Evolutionary conservation across 805 yeast genomes (phyloP).

Genomic region (Kodamaea sagamina): DNA sequence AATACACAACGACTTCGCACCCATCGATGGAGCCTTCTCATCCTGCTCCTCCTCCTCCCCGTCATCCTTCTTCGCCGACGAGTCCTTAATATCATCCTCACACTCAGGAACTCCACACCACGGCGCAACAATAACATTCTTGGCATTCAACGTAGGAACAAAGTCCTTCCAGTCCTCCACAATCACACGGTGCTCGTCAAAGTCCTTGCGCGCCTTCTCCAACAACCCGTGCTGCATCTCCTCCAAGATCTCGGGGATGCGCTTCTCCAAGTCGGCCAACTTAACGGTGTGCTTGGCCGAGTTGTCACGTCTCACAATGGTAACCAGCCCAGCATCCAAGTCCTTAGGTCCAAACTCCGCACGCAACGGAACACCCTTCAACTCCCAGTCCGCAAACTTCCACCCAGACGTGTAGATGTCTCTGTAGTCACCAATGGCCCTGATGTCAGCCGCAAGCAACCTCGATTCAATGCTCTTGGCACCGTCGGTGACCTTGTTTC

Average conservation of each 20-base stretch:
- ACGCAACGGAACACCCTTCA: constrained; percentile 93
- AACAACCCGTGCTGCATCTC: constrained; percentile 76
- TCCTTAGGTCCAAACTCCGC: constrained; percentile 97
- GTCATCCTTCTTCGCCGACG: constrained; percentile 77
- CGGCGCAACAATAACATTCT: constrained; percentile 89
- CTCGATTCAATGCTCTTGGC: constrained; percentile 68
- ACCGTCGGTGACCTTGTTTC: constrained; percentile 65
- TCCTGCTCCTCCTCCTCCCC: constrained; percentile 85
- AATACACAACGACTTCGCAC: constrained; percentile 97
- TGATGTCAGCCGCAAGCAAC: constrained; percentile 62
- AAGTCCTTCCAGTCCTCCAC: constrained; percentile 90
- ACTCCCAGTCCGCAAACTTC: constrained; percentile 97
- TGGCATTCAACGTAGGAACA: constrained; percentile 86
- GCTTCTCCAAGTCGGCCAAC: constrained; percentile 61
- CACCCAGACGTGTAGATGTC: constrained; percentile 97
- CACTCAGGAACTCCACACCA: constrained; percentile 96
- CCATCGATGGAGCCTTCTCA: constrained; percentile 98
- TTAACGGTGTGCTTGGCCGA: constrained; percentile 71
- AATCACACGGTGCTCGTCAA: constrained; percentile 78
- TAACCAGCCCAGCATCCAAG: constrained; percentile 71
- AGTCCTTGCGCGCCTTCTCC: constrained; percentile 75
- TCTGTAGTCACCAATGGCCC: constrained; percentile 85
- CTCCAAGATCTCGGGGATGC: constrained; percentile 76
- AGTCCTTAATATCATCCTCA: constrained; percentile 95
- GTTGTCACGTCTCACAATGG: constrained; percentile 92